Percentiles rank a stretch among this genome's conserved stretches.
These are phyloP conservation scores for Candida khao-thaluensis DNA, from an alignment of 805 yeast species.

Conservation along the genomic window DNA sequence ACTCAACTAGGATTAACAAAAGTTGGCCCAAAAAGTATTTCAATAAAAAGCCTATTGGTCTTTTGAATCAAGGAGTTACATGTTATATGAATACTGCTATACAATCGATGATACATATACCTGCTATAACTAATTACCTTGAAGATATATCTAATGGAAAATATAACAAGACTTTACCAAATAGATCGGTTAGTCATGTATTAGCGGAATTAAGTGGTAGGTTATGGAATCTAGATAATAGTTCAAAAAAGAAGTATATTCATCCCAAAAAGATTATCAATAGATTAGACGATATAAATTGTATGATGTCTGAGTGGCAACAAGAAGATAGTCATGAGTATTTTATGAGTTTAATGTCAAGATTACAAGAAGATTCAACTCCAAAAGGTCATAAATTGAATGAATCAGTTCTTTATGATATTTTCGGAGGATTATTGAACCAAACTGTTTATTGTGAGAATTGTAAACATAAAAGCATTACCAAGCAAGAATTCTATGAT, in stretches of 20 bases:
- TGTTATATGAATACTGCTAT: slow-evolving; percentile 96
- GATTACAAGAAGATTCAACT: slow-evolving; percentile 88
- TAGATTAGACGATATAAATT: slow-evolving; percentile 78
- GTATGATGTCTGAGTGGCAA: slow-evolving; percentile 97
- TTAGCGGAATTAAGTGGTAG: slow-evolving; percentile 66
- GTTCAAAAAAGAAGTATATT: slow-evolving; percentile 43
- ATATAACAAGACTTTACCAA: slow-evolving; percentile 44
- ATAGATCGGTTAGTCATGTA: slow-evolving; percentile 60
- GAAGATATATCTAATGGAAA: slow-evolving; percentile 60
- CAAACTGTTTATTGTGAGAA: slow-evolving; percentile 82
- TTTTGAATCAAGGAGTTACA: slow-evolving; percentile 89
- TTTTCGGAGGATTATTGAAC: slow-evolving; percentile 86
- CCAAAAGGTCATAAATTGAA: slow-evolving; percentile 87
- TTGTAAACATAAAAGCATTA: slow-evolving; percentile 80
- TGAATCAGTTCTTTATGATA: slow-evolving; percentile 81
- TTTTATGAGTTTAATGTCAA: slow-evolving; percentile 84
- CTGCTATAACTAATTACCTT: slow-evolving; percentile 84
- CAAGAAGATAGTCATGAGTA: slow-evolving; percentile 98
- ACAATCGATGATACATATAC: slow-evolving; percentile 86
- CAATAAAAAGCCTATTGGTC: slow-evolving; percentile 63
- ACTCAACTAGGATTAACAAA: slow-evolving; percentile 58
- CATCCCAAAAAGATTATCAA: slow-evolving; percentile 75
- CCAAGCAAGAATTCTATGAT: slow-evolving; percentile 93
- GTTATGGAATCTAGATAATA: slow-evolving; percentile 63
- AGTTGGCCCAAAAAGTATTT: slow-evolving; percentile 62